These are phyloP conservation scores for Brettanomyces custersianus DNA, from an alignment of 805 yeast genomes.

Conservation along the genomic window DNA sequence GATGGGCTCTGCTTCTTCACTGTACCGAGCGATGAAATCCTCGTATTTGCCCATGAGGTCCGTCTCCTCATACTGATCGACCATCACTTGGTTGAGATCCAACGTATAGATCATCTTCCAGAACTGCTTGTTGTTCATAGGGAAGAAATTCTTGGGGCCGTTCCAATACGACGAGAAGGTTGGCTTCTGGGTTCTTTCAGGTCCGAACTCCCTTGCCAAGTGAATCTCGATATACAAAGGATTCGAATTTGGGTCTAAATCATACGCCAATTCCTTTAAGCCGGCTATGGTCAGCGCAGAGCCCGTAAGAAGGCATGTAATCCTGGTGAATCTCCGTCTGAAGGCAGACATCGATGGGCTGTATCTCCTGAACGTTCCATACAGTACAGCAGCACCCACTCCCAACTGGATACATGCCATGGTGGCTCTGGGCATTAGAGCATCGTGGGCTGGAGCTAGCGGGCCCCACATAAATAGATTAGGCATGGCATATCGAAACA, in stretches of 20 bases:
- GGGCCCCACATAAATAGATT: constrained; percentile 24
- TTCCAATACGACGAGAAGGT: constrained; percentile 35
- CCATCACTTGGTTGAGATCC: constrained; percentile 12
- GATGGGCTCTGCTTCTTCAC: constrained; percentile 2
- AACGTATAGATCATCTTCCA: constrained; percentile 17
- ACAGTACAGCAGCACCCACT: constrained; percentile 13
- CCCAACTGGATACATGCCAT: constrained; percentile 21
- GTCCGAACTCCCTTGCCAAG: constrained; percentile 19
- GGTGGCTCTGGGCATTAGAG: constrained; percentile 15
- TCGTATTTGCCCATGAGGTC: constrained; percentile 8
- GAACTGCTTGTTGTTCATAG: constrained; percentile 30
- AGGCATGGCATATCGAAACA: constrained; percentile 22
- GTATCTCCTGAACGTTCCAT: constrained; percentile 7
- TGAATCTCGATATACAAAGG: constrained; percentile 22
- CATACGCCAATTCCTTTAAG: constrained; percentile 10
- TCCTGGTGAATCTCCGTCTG: constrained; percentile 6
- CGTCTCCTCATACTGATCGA: constrained; percentile 11
- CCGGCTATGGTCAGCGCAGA: constrained; percentile 8
- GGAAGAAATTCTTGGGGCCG: constrained; percentile 39
- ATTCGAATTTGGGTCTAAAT: constrained; percentile 11
- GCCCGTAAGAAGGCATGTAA: constrained; percentile 13
- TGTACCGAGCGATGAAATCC: constrained; percentile 4
- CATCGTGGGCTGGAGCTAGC: constrained; percentile 28
- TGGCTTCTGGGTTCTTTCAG: constrained; percentile 25
- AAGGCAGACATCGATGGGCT: constrained; percentile 3